These are phyloP conservation scores for Piromyces sp. DNA, from an alignment of 192 early-diverging fungal species.

Conservation along the genomic window DNA sequence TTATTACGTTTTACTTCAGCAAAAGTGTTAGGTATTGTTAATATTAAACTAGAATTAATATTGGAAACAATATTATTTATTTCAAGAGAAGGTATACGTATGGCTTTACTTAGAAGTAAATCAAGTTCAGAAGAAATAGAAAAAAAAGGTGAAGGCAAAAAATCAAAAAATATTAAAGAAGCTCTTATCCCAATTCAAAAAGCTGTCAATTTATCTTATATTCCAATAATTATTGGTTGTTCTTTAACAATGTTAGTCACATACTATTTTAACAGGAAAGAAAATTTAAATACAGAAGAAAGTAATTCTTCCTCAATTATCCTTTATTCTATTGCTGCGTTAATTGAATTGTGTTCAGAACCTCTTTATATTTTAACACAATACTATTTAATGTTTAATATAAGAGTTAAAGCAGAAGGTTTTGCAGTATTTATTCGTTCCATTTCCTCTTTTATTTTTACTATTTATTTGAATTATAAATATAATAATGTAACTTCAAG, in stretches of 20 bases:
- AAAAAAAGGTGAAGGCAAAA: constrained; percentile 2
- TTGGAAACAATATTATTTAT: constrained; percentile 82
- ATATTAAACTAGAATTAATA: constrained; percentile 67
- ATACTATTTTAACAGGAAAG: constrained; percentile 14
- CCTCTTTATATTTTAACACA: constrained; percentile 65
- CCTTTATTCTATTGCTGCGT: constrained; percentile 54
- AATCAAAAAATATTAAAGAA: constrained; percentile 14
- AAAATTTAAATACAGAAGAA: background rate
- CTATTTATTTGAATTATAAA: constrained; percentile 21
- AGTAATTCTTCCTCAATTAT: constrained; percentile 19
- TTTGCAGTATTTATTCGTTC: constrained; percentile 60
- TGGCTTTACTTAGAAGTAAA: constrained; percentile 43
- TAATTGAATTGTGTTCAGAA: constrained; percentile 67
- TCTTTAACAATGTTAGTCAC: constrained; percentile 34
- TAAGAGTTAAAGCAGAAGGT: constrained; percentile 69
- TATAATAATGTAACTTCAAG: background rate
- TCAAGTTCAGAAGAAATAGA: background rate
- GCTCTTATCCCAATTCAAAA: constrained; percentile 21
- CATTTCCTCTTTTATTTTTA: constrained; percentile 39
- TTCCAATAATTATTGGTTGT: constrained; percentile 44
- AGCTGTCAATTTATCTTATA: constrained; percentile 52
- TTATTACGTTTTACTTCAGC: constrained; percentile 52
- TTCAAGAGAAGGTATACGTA: constrained; percentile 63
- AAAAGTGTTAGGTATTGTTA: constrained; percentile 62
- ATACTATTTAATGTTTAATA: constrained; percentile 49